Evolutionary conservation across 169 alveolate genomes (phyloP).

Genomic region (Plasmodium knowlesi): DNA sequence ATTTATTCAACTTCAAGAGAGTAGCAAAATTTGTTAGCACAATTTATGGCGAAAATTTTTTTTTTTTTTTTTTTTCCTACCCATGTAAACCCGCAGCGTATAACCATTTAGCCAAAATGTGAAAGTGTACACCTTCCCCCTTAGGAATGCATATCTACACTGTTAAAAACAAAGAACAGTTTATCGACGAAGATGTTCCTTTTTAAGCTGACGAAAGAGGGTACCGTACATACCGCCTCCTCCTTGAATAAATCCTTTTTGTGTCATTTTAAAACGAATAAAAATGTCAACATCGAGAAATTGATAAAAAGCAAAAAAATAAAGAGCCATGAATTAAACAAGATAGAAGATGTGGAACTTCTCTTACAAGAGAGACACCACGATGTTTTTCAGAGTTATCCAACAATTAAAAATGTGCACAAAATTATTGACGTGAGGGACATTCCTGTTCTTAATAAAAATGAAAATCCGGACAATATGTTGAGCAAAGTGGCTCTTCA

Average conservation of each 20-base stretch:
- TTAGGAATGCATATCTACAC: neutral
- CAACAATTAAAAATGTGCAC: conserved; percentile 48
- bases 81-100: neutral
- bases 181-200: conserved; percentile 11
- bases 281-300: conserved; percentile 36
- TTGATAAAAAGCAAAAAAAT: conserved; percentile 55
- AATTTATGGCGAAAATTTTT: neutral
- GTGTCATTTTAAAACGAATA: conserved; percentile 53
- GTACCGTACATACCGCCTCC: neutral
- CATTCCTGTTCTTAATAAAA: conserved; percentile 72
- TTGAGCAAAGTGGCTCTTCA: conserved; percentile 72
- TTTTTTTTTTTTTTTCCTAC: neutral
- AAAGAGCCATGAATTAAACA: conserved; percentile 46
- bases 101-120: neutral
- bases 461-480: conserved; percentile 34
- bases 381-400: conserved; percentile 57
- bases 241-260: neutral
- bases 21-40: neutral
- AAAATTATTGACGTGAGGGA: conserved; percentile 42
- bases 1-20: neutral
- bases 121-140: neutral
- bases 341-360: conserved; percentile 68
- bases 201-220: conserved; percentile 11
- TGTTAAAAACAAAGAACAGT: neutral
- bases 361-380: conserved; percentile 68